Base-by-base conservation (phyloP, 768 basidiomycete species). In the Auriscalpium microsporum region DNA sequence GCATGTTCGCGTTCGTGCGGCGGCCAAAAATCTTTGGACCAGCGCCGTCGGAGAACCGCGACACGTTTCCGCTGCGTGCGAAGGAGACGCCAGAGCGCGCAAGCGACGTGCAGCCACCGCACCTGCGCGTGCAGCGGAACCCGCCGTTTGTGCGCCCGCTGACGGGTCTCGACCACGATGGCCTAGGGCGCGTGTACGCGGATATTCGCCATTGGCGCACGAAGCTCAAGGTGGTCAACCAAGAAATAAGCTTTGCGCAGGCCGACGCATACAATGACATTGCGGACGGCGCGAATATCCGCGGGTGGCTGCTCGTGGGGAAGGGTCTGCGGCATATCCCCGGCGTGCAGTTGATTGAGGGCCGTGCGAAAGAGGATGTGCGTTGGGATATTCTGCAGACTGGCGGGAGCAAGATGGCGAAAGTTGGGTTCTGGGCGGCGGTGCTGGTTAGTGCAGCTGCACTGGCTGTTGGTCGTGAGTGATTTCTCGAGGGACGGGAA, bases 281-380 rank as follows among this genome's bases (percentile, higher is more conserved):
- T 55, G 85, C 86, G 9, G 79, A 81, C 53, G 89, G 89, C 8
- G 73, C 75, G 34, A 71, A 77, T 47, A 78, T 87, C 56, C 85
- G 84, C 62, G 90, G 90, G 0, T 91, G 88, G 87, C 65, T 93
- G 52, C 69, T 93, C 65, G 77, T 88, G 42, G 90, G 90, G 9
- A 75, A 80, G 28, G 87, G 86, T 1, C 66, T 90, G 56, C 69
- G 81, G 53, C 78, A 75, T 60, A 66, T 91, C 28, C 81, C 81
- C 34, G 81, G 82, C 2, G 68, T 86, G 6, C 72, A 86, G 64
- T 70, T 86, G 37, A 89, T 93, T 21, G 84, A 88, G 64, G 90
- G 90, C 2, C 72, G 86, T 56, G 84, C 87, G 13, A 90, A 87
- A 67, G 88, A 91, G 63, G 89, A 91, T 66, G 81, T 93, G 37